Evolutionary conservation across 2,329 filamentous ascomycete genomes (phyloP), one percentile per base, ranked within the genome.

Genomic region (Aureobasidium sp.): DNA sequence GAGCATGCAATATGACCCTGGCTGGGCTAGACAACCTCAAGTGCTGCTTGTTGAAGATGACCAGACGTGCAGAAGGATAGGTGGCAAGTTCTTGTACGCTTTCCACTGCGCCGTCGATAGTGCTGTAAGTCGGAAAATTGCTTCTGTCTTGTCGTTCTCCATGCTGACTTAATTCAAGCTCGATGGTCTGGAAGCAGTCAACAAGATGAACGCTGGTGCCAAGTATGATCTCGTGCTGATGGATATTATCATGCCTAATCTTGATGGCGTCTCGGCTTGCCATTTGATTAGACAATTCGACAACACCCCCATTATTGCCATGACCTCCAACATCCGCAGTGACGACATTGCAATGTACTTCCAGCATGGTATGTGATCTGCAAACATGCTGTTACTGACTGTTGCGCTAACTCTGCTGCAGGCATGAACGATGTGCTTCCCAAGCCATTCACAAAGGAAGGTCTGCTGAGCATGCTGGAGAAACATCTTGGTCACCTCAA

Each of bases 341-440:
- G 93, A 97, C 70, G 94, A 99, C 72, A 95, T 97, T 65, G 90
- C 93, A 60, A 92, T 95, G 78, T 99, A 99, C 73, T 97, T 97
- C 78, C 87, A 93, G 70, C 92, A 96, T 77, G 94, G 92, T 94
- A 82, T 79, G 87, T 70, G 7, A 6, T 13, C 43, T 17, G 6
- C 6, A 5, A 12, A 17, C 29, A 27, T 10, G 2, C 12, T 20
- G 3, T 7, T 2, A 1, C 3, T 17, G 13, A 5, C n/a, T 13
- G 1, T 37, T 63, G 48, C 63, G 39, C 37, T 36, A 27, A 65
- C 36, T 17, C 26, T 15, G 34, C 67, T 96, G 92, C 68, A 96
- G 92, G 93, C 47, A 97, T 99, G 92, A 95, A 96, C 71, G 94
- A 96, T 71, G 93, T 99, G 20, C 79, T 99, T 64, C 93, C 94